Evolutionary conservation across 768 basidiomycete species (phyloP), one percentile per base, ranked within the genome.

Genomic region (Lenzites betulinus): DNA sequence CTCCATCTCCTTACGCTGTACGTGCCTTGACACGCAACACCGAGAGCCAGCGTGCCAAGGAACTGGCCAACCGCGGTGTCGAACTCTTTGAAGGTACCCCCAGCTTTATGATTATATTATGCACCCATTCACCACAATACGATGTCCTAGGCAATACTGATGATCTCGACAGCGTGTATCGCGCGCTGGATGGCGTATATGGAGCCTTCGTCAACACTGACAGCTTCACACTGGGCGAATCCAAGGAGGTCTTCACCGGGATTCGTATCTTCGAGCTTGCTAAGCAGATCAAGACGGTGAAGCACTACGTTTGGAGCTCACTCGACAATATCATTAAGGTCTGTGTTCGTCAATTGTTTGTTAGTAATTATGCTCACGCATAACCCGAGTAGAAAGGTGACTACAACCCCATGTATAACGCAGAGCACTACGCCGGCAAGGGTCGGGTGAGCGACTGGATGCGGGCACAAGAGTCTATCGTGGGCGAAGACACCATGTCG

Each of bases 181-280:
- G 63, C 15, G 74, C 75, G 3, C 62, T 76, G 63, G 73, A 56
- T 71, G 74, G 25, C 69, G 71, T 42, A 12, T 70, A 64, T 50
- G 78, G 78, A 16, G 75, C 72, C 5, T 79, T 67, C 62, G 70
- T 78, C 38, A 79, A 78, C 44, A 64, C 65, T 5, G 65, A 66
- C 28, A 53, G 59, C 20, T 78, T 77, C 60, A 78, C 74, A 5
- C 72, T 78, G 13, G 77, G 77, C 8, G 75, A 77, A 62, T 60
- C 75, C 59, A 72, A 72, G 52, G 78, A 78, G 63, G 71, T 75
- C 0, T 69, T 75, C 67, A 50, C 66, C n/a, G 78, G 77, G 1
- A 74, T 79, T 48, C 72, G 76, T 47, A 75, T 80, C 20, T 79
- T 75, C 60, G 78, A 80, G 59, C 66, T 69, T 8, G 76, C 78